Conservation (phyloP, 805 yeast genomes). For the Metschnikowia corniflorae region DNA sequence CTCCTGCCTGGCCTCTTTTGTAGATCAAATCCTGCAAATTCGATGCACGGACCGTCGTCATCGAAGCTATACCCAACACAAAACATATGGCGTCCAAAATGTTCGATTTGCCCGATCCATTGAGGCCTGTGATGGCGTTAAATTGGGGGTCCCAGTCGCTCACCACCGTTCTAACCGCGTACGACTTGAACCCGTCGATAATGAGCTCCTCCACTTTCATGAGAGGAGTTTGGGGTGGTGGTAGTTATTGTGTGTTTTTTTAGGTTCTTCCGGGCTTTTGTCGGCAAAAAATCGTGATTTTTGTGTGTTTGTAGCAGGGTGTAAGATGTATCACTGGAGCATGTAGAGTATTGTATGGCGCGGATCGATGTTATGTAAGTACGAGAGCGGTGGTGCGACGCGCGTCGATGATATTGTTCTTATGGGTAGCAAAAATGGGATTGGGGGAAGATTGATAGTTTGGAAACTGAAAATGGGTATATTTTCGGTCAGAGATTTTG, state of each 20-base stretch:
- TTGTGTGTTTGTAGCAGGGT: not conserved
- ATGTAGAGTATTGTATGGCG: no score
- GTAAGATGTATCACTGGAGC: no score
- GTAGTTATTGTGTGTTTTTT: not conserved
- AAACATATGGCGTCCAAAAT: constrained; percentile 96
- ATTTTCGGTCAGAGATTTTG: no score
- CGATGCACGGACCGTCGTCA: constrained; percentile 93
- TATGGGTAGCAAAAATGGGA: no score
- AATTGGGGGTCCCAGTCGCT: constrained; percentile 95
- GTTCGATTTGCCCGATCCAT: constrained; percentile 97
- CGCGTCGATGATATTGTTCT: no score
- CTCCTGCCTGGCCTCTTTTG: constrained; percentile 97
- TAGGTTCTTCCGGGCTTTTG: no score
- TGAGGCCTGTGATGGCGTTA: constrained; percentile 95
- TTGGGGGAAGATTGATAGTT: no score
- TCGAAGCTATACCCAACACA: constrained; percentile 93
- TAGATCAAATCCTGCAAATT: constrained; percentile 91
- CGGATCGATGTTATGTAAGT: no score
- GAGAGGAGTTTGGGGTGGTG: not conserved
- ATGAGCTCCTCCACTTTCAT: constrained; percentile 96
- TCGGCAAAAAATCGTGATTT: no score
- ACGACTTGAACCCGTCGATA: constrained; percentile 96
- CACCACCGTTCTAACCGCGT: constrained; percentile 93
- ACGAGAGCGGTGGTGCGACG: no score
- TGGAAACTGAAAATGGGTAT: no score